These are phyloP conservation scores for Rhizopus arrhizus DNA, from an alignment of 371 early-diverging fungal species.

Conservation along the genomic window DNA sequence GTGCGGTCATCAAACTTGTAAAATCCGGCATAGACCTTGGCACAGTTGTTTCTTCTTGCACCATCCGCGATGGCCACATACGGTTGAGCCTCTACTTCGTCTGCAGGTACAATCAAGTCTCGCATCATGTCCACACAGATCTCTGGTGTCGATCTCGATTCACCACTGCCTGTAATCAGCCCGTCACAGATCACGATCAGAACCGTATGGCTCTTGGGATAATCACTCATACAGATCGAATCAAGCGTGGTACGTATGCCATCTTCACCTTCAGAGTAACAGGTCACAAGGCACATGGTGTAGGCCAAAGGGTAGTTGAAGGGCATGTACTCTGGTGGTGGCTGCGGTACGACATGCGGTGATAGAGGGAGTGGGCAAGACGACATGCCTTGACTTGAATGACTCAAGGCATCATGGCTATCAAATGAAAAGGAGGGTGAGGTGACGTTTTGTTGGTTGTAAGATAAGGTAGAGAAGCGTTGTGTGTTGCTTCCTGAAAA, in stretches of 20 bases:
- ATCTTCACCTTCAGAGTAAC: slow-evolving; percentile 91
- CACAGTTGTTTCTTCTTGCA: slow-evolving; percentile 92
- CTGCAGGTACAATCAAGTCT: slow-evolving; percentile 66
- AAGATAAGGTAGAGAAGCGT: slow-evolving; percentile 18
- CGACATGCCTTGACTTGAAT: slow-evolving; percentile 5
- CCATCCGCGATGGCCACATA: slow-evolving; percentile 98
- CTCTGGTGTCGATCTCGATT: slow-evolving; percentile 78
- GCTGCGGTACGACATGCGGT: slow-evolving; percentile 44
- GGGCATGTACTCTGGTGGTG: slow-evolving; percentile 59
- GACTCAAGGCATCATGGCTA: slow-evolving; percentile 16
- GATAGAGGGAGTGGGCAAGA: slow-evolving; percentile 47
- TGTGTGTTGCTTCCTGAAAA: slow-evolving; percentile 14
- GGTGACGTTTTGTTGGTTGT: slow-evolving; percentile 4
- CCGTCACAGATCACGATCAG: slow-evolving; percentile 92
- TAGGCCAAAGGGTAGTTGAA: slow-evolving; percentile 72
- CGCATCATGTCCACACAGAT: slow-evolving; percentile 84
- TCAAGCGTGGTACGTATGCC: slow-evolving; percentile 93
- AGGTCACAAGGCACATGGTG: slow-evolving; percentile 80
- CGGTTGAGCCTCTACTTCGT: slow-evolving; percentile 66
- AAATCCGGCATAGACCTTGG: slow-evolving; percentile 88
- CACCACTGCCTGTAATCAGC: slow-evolving; percentile 78
- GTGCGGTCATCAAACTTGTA: slow-evolving; percentile 73
- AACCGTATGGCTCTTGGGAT: slow-evolving; percentile 86
- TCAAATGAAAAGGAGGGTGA: slow-evolving; percentile 27
- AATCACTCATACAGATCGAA: slow-evolving; percentile 89